Evolutionary conservation across 345 rosid species (phyloP).

Genomic region (Alliaria petiolata): DNA sequence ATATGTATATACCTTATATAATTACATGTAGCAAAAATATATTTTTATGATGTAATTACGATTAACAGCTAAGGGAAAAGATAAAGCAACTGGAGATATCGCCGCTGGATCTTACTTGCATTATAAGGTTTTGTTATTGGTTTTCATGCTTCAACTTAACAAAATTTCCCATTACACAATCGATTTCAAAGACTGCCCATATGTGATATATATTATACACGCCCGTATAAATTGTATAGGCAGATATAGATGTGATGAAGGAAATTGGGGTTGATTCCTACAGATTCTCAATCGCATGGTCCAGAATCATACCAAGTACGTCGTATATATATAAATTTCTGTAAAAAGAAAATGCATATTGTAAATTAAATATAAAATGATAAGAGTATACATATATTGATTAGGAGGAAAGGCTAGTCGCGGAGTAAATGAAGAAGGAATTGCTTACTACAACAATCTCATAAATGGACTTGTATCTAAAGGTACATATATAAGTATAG

Average conservation of each 20-base stretch:
- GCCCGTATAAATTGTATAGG: constrained; percentile 9
- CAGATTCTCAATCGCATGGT: constrained; percentile 42
- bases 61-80: constrained; percentile 1
- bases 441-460: neutral
- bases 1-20: neutral
- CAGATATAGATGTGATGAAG: constrained; percentile 30
- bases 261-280: constrained; percentile 30
- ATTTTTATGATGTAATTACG: neutral
- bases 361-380: neutral
- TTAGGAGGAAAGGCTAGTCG: constrained; percentile 8
- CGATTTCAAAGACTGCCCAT: neutral
- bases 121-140: constrained; percentile 20
- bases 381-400: neutral
- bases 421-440: neutral
- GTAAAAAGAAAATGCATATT: neutral
- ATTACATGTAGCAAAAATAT: neutral
- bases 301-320: constrained; percentile 38
- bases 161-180: neutral
- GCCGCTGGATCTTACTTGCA: constrained; percentile 25
- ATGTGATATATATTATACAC: neutral
- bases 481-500: neutral
- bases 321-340: neutral
- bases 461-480: neutral
- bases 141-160: neutral
- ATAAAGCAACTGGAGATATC: constrained; percentile 15